phyloP scores from a whole-genome alignment of 371 early-diverging fungal genomes.

The Dichotomocladium elegans region DNA sequence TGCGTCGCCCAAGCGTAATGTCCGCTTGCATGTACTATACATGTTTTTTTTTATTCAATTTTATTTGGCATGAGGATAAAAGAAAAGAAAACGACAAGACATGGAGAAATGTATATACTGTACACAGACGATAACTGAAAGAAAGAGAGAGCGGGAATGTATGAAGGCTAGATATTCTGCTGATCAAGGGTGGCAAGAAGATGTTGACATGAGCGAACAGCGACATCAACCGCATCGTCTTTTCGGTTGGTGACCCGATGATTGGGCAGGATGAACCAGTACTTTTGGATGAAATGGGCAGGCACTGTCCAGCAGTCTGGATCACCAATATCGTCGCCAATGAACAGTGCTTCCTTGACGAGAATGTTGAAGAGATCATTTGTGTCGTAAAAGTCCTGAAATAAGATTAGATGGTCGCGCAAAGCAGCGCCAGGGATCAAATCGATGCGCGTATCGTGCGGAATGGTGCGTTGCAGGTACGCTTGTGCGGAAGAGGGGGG shows the following conservation, averaged over 20 bases:
- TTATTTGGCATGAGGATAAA: no score
- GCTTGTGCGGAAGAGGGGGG: no score
- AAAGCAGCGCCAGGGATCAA: constrained; percentile 34
- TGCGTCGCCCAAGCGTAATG: no score
- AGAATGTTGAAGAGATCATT: constrained; percentile 33
- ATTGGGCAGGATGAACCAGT: constrained; percentile 38
- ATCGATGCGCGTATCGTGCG: constrained; percentile 43
- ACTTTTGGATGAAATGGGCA: constrained; percentile 22
- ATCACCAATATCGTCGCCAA: constrained; percentile 37
- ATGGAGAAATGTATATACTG: no score
- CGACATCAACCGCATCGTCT: constrained; percentile 12
- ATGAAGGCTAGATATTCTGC: no score
- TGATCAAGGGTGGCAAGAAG: no score
- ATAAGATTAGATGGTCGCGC: constrained; percentile 43
- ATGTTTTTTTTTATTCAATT: no score
- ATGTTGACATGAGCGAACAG: constrained; percentile 16
- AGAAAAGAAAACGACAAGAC: no score
- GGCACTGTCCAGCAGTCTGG: constrained; percentile 38
- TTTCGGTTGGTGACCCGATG: constrained; percentile 7
- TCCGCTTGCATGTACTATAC: no score
- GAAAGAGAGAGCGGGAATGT: no score
- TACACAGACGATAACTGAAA: no score
- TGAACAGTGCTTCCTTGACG: constrained; percentile 28
- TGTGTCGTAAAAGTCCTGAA: constrained; percentile 36
- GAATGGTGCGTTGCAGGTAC: constrained; percentile 34